Conservation (phyloP, 345 rosid species). For the Hibiscus syriacus region DNA sequence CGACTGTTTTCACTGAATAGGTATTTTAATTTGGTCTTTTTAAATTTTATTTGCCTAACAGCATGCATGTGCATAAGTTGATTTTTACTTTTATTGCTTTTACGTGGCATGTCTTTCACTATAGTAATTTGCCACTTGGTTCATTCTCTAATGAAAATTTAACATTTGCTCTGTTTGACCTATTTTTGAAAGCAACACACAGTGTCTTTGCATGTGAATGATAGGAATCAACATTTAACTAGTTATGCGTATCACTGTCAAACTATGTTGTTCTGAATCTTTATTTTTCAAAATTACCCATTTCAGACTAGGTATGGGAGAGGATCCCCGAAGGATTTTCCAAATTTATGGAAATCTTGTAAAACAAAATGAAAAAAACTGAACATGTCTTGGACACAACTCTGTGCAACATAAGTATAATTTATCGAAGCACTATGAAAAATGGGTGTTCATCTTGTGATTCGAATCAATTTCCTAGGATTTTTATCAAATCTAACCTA, state of each 20-base stretch:
- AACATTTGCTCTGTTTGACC: neutral
- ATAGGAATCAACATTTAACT: neutral
- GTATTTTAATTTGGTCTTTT: constrained; percentile 20
- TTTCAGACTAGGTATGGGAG: neutral
- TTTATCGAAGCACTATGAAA: neutral
- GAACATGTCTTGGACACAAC: too few relatives aligned
- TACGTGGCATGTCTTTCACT: neutral
- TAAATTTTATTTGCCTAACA: neutral
- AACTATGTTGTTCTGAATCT: neutral
- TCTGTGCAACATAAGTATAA: neutral
- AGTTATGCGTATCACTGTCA: neutral
- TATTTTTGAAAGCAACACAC: neutral
- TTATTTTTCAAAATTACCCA: neutral
- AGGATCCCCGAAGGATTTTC: neutral
- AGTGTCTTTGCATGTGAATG: neutral
- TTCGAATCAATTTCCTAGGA: neutral
- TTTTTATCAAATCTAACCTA: neutral
- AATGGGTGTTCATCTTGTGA: neutral
- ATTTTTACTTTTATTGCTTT: neutral
- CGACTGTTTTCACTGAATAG: constrained; percentile 48
- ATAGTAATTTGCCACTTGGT: neutral
- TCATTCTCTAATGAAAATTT: neutral
- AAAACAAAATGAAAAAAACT: too few relatives aligned
- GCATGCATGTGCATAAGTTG: neutral
- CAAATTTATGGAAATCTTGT: neutral